These are phyloP conservation scores for Plasmodium falciparum DNA, from an alignment of 169 alveolate genomes.

Conservation along the genomic window DNA sequence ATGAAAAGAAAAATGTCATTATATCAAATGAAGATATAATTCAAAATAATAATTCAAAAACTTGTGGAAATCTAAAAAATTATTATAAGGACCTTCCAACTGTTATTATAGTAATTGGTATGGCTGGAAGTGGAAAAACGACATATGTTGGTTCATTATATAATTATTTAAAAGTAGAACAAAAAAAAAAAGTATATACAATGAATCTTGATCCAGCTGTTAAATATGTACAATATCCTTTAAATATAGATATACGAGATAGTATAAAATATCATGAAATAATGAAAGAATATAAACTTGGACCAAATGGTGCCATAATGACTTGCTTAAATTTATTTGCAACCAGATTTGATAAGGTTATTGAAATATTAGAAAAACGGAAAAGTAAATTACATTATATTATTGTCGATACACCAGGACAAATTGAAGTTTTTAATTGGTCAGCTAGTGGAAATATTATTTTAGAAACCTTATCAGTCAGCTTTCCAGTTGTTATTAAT, in stretches of 20 bases:
- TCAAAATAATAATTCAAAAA: background rate
- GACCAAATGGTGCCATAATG: constrained; percentile 99
- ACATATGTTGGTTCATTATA: constrained; percentile 92
- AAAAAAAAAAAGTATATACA: constrained; percentile 92
- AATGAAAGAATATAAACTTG: constrained; percentile 96
- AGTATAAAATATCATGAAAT: constrained; percentile 96
- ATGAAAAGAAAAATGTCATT: background rate
- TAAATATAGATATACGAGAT: constrained; percentile 94
- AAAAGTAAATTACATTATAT: constrained; percentile 91
- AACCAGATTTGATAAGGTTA: constrained; percentile 95
- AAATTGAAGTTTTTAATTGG: constrained; percentile 98
- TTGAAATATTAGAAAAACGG: constrained; percentile 91
- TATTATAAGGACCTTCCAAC: constrained; percentile 62
- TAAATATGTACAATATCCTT: constrained; percentile 77
- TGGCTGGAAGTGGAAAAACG: constrained; percentile 98
- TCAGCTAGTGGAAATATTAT: constrained; percentile 98
- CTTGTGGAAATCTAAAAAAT: constrained; percentile 25
- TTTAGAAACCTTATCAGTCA: constrained; percentile 93
- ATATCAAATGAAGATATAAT: background rate
- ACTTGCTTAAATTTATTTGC: constrained; percentile 97
- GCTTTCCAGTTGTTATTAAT: constrained; percentile 94
- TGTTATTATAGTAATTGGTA: constrained; percentile 85
- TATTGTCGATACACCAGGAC: constrained; percentile 99
- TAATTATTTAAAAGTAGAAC: constrained; percentile 82
- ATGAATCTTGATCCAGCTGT: constrained; percentile 99